Evolutionary conservation across 306 rosid genomes (phyloP).

Genomic region (Cucurbita moschata): DNA sequence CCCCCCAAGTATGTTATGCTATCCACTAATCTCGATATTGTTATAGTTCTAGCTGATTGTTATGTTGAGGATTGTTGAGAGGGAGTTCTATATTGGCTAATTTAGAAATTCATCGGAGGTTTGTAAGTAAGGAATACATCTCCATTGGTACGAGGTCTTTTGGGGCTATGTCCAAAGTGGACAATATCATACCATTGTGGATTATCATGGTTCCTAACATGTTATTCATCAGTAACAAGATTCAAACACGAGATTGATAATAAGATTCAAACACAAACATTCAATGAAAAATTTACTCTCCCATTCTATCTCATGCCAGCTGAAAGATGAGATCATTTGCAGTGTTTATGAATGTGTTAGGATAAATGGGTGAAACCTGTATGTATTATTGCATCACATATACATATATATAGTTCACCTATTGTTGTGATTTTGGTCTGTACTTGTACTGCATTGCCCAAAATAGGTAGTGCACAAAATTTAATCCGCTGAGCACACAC

Average conservation of each 20-base stretch:
- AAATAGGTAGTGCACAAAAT: constrained; percentile 64
- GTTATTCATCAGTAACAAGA: too few relatives aligned
- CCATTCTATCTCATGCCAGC: not conserved
- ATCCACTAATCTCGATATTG: not conserved
- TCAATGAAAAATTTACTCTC: not conserved
- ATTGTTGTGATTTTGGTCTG: constrained; percentile 25
- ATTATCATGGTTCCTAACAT: too few relatives aligned
- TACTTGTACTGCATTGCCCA: constrained; percentile 67
- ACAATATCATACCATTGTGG: too few relatives aligned
- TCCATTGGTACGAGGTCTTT: too few relatives aligned
- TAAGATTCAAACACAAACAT: too few relatives aligned
- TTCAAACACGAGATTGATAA: too few relatives aligned
- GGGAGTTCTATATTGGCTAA: too few relatives aligned
- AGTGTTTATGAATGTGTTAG: not conserved
- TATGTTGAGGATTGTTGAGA: too few relatives aligned
- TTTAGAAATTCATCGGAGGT: too few relatives aligned
- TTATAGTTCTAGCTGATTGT: not conserved
- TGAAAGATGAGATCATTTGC: not conserved
- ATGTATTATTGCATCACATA: not conserved
- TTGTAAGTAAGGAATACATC: too few relatives aligned
- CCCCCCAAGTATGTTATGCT: not conserved
- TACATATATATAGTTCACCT: not conserved
- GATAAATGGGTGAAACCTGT: not conserved
- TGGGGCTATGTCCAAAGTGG: too few relatives aligned
- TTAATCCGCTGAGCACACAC: constrained; percentile 73